Base-by-base conservation (phyloP, 2,329 filamentous ascomycete genomes). In the Penicillium thymicola region DNA sequence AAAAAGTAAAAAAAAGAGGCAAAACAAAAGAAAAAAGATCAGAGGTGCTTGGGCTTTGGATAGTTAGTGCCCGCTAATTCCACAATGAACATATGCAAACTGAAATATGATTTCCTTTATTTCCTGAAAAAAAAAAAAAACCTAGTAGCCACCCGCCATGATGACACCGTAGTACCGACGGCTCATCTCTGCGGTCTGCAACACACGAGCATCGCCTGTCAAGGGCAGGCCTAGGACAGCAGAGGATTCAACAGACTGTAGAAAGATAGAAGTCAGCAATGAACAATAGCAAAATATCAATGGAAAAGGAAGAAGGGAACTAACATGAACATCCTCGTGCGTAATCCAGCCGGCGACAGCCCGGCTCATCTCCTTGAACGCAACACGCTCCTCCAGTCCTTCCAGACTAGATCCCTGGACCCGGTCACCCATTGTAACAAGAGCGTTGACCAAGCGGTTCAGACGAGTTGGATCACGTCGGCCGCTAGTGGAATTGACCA, bases 281-380 rank as follows among this genome's bases (percentile, higher is more conserved):
- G 11, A 14, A 13, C 5, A 38, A 36, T 40, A 44, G 25, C 4
- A 21, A 43, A 11, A 49, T 7, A 43, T 48, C 7, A 42, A 18
- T 11, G 14, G 21, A 38, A 51, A 32, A 37, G 16, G 30, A 18
- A 37, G 49, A 2, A n/a, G 42, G 13, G 21, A 47, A 75, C 81
- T 71, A 73, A 87, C 85, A 72, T 83, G 79, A 63, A 82, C 83
- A 66, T 81, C 79, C 67, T 82, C 82, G 55, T 80, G 80, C 52
- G 86, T 77, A 57, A 89, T 83, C 70, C 86, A 82, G 59, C 83
- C 82, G 10, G 89, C 89, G 58, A 93, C 85, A 44, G 86, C 81
- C 51, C 85, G 85, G 45, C 88, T 88, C 82, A 96, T 96, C 68
- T 95, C 91, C 61, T 88, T 86, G 52, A 93, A 81, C 0, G 91